Percentiles rank a stretch among this genome's conserved stretches.
These are phyloP conservation scores for Gryganskiella cystojenkinii DNA, from an alignment of 192 early-diverging fungal genomes.

Conservation along the genomic window DNA sequence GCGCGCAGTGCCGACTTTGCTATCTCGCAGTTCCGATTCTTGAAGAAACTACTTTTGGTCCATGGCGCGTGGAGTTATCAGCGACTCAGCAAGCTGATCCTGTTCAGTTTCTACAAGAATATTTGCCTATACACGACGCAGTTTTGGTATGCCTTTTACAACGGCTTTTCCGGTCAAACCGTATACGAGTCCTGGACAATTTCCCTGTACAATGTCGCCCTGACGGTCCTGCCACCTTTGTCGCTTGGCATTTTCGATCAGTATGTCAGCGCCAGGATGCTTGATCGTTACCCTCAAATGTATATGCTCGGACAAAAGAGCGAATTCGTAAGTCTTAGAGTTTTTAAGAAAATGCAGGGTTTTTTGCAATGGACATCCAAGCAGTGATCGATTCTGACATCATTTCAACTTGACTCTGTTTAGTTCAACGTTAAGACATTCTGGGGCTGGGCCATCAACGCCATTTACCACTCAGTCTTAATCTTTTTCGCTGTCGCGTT, in stretches of 20 bases:
- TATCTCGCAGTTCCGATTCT: constrained; percentile 96
- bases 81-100: constrained; percentile 92
- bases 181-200: constrained; percentile 99
- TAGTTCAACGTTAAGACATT: constrained; percentile 89
- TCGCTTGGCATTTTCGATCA: constrained; percentile 99
- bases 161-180: constrained; percentile 96
- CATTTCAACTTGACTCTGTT: background rate
- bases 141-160: constrained; percentile 96
- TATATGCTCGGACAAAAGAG: constrained; percentile 84
- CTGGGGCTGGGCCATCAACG: constrained; percentile 94
- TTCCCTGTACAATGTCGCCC: constrained; percentile 93
- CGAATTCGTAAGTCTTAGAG: constrained; percentile 63
- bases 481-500: constrained; percentile 41
- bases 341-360: background rate
- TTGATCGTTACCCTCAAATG: constrained; percentile 98
- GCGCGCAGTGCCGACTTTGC: constrained; percentile 97
- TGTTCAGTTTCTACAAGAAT: constrained; percentile 99
- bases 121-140: constrained; percentile 98
- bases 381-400: too few species aligned
- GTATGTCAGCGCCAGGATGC: constrained; percentile 89
- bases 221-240: constrained; percentile 94
- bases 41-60: constrained; percentile 94
- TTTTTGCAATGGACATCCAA: constrained; percentile 5
- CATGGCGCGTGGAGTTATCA: constrained; percentile 99
- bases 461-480: constrained; percentile 91